A percentile compares a stretch with the other conserved stretches of the same genome.
These are phyloP conservation scores for Dryas alaskensis DNA, from an alignment of 306 rosid species.

Conservation along the genomic window DNA sequence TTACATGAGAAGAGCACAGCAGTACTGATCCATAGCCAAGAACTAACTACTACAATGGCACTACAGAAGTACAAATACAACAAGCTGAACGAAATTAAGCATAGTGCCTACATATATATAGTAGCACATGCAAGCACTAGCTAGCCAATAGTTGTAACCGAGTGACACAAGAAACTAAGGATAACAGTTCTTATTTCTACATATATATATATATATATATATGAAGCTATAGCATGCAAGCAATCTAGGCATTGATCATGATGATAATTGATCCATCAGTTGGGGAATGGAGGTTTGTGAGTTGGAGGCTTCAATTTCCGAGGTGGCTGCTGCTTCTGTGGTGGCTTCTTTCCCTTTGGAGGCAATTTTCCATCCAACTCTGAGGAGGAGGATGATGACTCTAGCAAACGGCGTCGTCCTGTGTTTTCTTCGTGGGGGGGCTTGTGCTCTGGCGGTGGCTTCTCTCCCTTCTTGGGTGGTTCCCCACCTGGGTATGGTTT, in stretches of 20 bases:
- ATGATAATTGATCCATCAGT: background rate
- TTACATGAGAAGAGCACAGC: background rate
- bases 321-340: background rate
- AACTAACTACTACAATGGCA: too few relatives aligned
- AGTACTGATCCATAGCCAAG: too few relatives aligned
- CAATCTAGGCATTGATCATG: background rate
- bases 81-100: too few relatives aligned
- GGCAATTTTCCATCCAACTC: conserved; percentile 1
- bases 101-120: too few relatives aligned
- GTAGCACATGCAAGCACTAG: too few relatives aligned
- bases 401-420: background rate
- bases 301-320: conserved; percentile 7
- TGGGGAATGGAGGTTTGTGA: conserved; percentile 10
- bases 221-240: background rate
- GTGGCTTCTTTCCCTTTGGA: conserved; percentile 6
- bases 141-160: too few relatives aligned
- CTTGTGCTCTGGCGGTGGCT: conserved; percentile 4
- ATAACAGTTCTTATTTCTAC: conserved; percentile 1
- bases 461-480: background rate
- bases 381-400: background rate
- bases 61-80: too few relatives aligned
- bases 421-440: background rate
- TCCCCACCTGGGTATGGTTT: background rate
- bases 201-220: background rate
- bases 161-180: too few relatives aligned